Base-by-base conservation (phyloP, 2,329 filamentous ascomycete species). In the Exophiala calicioides region DNA sequence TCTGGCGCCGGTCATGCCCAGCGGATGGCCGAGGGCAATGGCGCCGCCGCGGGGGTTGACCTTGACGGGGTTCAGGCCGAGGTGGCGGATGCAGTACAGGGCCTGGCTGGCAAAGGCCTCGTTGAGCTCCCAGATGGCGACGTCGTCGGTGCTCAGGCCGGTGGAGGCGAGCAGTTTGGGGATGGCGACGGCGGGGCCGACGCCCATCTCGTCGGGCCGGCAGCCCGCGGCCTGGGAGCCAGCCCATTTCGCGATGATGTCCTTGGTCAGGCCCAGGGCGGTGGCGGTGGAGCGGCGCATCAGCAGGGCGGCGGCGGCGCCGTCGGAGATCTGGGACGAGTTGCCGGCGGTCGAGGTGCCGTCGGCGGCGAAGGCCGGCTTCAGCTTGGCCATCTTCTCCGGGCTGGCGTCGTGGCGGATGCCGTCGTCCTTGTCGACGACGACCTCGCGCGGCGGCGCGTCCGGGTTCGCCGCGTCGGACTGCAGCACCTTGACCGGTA, bases 21-120 rank as follows among this genome's bases (percentile, higher is more conserved):
- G 77, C 4, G 90, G 90, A 66, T 96, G 91, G 1, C 91, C 91
- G 18, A 96, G 71, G n/a, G 91, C 90, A 66, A 96, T 95, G 2
- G 90, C 91, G 23, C 91, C 90, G 51, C 91, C 91, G 60, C 94
- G 90, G 0, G 89, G 89, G 69, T 97, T 97, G 13, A 96, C 86
- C 68, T 79, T 84, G 5, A 80, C 80, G 10, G 44, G 26, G 58
- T 84, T 77, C 71, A 82, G 57, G 62, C 80, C 60, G 16, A 74
- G 56, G 60, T 81, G 78, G 50, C 88, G 73, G 34, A 91, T 70
- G 59, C 85, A 90, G 69, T 95, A 79, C 41, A 84, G 61, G 29
- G 80, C 78, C 61, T 84, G 81, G 37, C 73, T 78, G 3, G 80
- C 81, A 64, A 84, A 84, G 10, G 81, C 81, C 78, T 96, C 90